Evolutionary conservation across 495 filamentous ascomycete species (phyloP).

Genomic region (Penicillium samsonianum): DNA sequence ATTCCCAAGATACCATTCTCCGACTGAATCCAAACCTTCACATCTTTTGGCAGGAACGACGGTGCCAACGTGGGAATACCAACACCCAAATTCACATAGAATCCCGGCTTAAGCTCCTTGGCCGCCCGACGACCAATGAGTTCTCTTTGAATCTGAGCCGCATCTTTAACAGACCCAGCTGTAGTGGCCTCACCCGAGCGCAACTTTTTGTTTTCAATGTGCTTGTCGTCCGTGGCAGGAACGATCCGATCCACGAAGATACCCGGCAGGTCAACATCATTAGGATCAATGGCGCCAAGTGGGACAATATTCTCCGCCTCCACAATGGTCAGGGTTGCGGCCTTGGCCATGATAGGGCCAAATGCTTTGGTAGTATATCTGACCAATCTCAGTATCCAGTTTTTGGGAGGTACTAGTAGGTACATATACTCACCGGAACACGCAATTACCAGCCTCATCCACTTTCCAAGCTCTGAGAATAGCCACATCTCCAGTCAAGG

Average conservation of each 20-base stretch:
- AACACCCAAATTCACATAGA: slow-evolving; percentile 91
- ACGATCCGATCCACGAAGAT: slow-evolving; percentile 89
- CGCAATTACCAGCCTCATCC: slow-evolving; percentile 84
- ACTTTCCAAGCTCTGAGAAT: slow-evolving; percentile 87
- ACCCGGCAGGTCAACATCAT: slow-evolving; percentile 80
- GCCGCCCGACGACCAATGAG: slow-evolving; percentile 80
- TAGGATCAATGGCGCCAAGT: slow-evolving; percentile 74
- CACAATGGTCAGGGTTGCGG: slow-evolving; percentile 84
- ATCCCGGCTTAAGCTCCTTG: slow-evolving; percentile 92
- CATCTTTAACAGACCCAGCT: slow-evolving; percentile 56
- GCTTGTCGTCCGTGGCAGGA: slow-evolving; percentile 70
- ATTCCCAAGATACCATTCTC: slow-evolving; percentile 92
- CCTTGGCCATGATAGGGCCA: slow-evolving; percentile 86
- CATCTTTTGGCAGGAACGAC: slow-evolving; percentile 71
- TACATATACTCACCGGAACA: slow-evolving; percentile 66
- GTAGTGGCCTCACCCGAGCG: slow-evolving; percentile 56
- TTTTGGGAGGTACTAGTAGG: neutral
- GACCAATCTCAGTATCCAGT: neutral
- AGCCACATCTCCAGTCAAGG: slow-evolving; percentile 82
- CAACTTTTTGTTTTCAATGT: slow-evolving; percentile 80
- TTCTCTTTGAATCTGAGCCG: slow-evolving; percentile 69
- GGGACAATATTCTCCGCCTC: slow-evolving; percentile 92
- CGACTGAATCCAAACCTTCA: slow-evolving; percentile 83
- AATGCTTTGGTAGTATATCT: slow-evolving; percentile 62
- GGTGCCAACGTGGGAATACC: slow-evolving; percentile 92